Percentiles rank a stretch among this genome's conserved stretches.
phyloP scores from a whole-genome alignment of 75 land plant species.

The Cunninghamia lanceolata region DNA sequence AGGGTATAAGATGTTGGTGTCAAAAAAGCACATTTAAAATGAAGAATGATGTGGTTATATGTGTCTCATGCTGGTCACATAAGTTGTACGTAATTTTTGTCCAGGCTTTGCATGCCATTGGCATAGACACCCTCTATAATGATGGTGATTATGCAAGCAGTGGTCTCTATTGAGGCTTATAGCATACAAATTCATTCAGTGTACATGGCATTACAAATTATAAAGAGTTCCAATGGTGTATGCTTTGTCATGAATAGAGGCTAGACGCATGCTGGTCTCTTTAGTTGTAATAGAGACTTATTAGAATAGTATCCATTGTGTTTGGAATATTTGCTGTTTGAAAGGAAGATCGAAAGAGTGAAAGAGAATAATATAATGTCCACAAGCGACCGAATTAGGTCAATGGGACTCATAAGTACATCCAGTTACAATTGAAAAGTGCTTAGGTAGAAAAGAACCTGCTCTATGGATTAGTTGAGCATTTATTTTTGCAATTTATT shows the following conservation, averaged over 20 bases:
- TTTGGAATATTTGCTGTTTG: background rate
- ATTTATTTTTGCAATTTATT: background rate
- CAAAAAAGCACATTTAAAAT: too few relatives aligned
- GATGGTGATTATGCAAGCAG: background rate
- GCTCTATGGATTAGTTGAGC: background rate
- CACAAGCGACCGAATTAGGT: background rate
- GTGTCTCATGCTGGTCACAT: background rate
- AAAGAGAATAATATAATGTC: background rate
- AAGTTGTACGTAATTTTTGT: background rate
- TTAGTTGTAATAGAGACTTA: too few relatives aligned
- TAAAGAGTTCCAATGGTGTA: background rate
- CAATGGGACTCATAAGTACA: background rate
- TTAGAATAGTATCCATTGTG: background rate
- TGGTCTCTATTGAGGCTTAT: background rate
- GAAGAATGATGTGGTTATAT: background rate
- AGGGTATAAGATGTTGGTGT: background rate
- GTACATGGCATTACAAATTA: background rate
- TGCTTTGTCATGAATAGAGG: background rate
- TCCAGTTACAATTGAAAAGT: background rate
- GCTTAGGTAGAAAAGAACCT: background rate
- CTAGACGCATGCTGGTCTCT: too few relatives aligned
- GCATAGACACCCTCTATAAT: background rate
- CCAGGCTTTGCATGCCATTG: background rate
- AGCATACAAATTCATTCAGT: background rate
- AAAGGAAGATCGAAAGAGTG: background rate